Evolutionary conservation across 441 rosid genomes (phyloP).

Genomic region (Eruca vesicaria): DNA sequence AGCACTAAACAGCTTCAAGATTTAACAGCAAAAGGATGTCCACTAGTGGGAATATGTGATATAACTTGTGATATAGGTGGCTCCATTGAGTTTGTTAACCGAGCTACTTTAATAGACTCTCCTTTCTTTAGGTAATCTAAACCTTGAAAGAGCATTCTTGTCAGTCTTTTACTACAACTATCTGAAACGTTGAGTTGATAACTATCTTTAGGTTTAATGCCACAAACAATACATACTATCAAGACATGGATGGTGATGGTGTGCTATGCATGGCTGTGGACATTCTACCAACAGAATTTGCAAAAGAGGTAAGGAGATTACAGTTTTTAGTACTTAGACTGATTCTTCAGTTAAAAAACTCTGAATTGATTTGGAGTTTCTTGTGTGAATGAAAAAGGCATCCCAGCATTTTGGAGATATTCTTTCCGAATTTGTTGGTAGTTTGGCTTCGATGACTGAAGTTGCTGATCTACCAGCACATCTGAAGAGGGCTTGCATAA

Average conservation of each 20-base stretch:
- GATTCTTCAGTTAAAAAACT: not conserved
- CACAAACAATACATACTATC: slow-evolving; percentile 51
- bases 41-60: slow-evolving; percentile 86
- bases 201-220: slow-evolving; percentile 65
- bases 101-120: slow-evolving; percentile 67
- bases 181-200: not conserved
- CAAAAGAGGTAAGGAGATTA: slow-evolving; percentile 70
- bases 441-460: slow-evolving; percentile 63
- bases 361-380: slow-evolving; percentile 19
- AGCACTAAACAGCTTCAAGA: slow-evolving; percentile 71
- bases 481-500: slow-evolving; percentile 86
- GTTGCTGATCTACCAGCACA: slow-evolving; percentile 61
- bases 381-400: slow-evolving; percentile 53
- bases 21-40: slow-evolving; percentile 58
- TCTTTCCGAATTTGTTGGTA: slow-evolving; percentile 69
- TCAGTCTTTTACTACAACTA: slow-evolving; percentile 27
- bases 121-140: slow-evolving; percentile 75
- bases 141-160: slow-evolving; percentile 45
- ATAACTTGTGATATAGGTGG: slow-evolving; percentile 93
- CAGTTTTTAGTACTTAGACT: not conserved
- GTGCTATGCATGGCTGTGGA: slow-evolving; percentile 79
- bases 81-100: slow-evolving; percentile 81
- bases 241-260: slow-evolving; percentile 86
- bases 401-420: slow-evolving; percentile 92
- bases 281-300: slow-evolving; percentile 94